Evolutionary conservation across 2,329 filamentous ascomycete species (phyloP), one percentile per base, ranked within the genome.

Genomic region (Sarocladium brachiariae): DNA sequence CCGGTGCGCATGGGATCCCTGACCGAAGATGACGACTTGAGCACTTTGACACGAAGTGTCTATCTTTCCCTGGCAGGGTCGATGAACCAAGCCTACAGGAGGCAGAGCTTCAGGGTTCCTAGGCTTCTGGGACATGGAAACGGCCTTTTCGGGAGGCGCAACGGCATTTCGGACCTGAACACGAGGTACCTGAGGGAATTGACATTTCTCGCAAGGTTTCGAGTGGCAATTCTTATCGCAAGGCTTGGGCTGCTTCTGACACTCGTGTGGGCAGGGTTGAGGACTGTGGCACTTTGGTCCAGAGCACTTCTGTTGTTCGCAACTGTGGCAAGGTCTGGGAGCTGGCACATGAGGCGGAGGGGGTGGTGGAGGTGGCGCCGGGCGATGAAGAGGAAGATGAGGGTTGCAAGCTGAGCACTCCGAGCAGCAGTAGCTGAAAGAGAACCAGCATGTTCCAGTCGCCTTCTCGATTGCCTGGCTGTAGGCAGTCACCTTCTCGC

Each of bases 391-490:
- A 9, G 23, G 21, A 4, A 19, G 39, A 9, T 3, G 21, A 25
- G 39, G 16, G 23, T 48, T 54, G 55, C 60, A 56, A 14, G 33
- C 46, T 7, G 46, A 31, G 46, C 46, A 49, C 52, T 62, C 54
- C 27, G 59, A 50, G 43, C 60, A 62, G 52, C 54, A 57, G 45
- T 62, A 61, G 53, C 57, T 58, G 10, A 62, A 39, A 31, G 58
- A 53, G 38, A 62, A 62, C 53, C 56, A 62, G 52, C 57, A 59
- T 33, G 56, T 54, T 49, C 57, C 57, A 37, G 57, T 54, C 13
- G 54, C 45, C n/a, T 56, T 21, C 16, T 56, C 54, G 43, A 52
- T 39, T 10, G 54, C 54, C 33, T 59, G 60, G 53, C 52, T 62
- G 55, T 58, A 56, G 18, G 62, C 56, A 30, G 57, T 35, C 39